These are phyloP conservation scores for Phytophthora pisi DNA, from an alignment of 352 stramenopile genomes.

Conservation along the genomic window DNA sequence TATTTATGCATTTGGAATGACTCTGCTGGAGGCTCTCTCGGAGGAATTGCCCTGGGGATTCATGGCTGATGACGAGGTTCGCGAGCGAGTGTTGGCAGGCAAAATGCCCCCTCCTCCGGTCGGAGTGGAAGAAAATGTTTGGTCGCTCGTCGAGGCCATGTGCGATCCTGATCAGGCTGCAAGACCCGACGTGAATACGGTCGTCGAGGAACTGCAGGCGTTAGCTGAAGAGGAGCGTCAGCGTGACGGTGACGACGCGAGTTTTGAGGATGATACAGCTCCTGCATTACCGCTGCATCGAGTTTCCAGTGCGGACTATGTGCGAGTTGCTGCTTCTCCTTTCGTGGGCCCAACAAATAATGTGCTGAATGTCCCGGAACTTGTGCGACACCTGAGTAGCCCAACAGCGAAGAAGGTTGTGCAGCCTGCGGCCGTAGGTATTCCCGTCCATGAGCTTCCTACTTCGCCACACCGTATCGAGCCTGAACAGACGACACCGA, in stretches of 20 bases:
- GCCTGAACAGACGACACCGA: slow-evolving; percentile 14
- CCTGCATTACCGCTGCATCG: slow-evolving; percentile 31
- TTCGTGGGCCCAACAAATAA: slow-evolving; percentile 14
- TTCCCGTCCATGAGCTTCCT: slow-evolving; percentile 21
- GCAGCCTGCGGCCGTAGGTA: slow-evolving; percentile 24
- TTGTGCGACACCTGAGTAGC: slow-evolving; percentile 27
- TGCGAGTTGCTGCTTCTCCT: slow-evolving; percentile 25
- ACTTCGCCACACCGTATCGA: slow-evolving; percentile 17
- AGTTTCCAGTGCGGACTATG: slow-evolving; percentile 33
- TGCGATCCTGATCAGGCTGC: slow-evolving; percentile 47
- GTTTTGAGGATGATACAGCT: slow-evolving; percentile 25
- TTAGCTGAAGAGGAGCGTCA: slow-evolving; percentile 58
- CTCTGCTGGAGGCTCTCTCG: slow-evolving; percentile 58
- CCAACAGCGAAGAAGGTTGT: slow-evolving; percentile 13
- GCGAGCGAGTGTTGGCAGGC: slow-evolving; percentile 43
- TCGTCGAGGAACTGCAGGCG: slow-evolving; percentile 49
- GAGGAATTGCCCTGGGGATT: slow-evolving; percentile 71
- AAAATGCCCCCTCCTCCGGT: slow-evolving; percentile 48
- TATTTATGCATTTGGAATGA: slow-evolving; percentile 76
- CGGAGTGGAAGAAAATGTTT: slow-evolving; percentile 47
- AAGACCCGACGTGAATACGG: slow-evolving; percentile 54
- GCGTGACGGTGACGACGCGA: slow-evolving; percentile 36
- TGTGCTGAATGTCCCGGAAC: slow-evolving; percentile 14
- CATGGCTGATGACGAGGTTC: slow-evolving; percentile 49
- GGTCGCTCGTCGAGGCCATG: slow-evolving; percentile 60